These are phyloP conservation scores for Mycena crocata DNA, from an alignment of 768 basidiomycete genomes.

Conservation along the genomic window DNA sequence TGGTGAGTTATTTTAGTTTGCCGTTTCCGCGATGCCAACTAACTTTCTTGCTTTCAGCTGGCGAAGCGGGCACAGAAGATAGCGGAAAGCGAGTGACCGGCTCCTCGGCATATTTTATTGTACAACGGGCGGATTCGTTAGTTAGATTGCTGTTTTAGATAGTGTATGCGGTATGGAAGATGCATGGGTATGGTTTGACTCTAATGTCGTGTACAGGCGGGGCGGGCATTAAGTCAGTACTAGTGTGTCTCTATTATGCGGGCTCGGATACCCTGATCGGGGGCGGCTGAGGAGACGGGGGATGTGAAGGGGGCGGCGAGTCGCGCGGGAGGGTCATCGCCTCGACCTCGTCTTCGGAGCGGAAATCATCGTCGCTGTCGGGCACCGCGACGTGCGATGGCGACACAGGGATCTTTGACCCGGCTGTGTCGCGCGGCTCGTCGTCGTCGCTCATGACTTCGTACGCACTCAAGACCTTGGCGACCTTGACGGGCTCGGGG, in stretches of 20 bases:
- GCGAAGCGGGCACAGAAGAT: slow-evolving; percentile 82
- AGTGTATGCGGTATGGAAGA: slow-evolving; percentile 26
- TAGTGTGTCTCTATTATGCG: slow-evolving; percentile 5
- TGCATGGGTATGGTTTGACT: slow-evolving; percentile 26
- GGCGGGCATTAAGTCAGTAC: slow-evolving; percentile 15
- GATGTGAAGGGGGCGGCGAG: slow-evolving; percentile 36
- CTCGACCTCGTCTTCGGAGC: slow-evolving; percentile 58
- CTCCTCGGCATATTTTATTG: slow-evolving; percentile 14
- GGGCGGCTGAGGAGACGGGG: slow-evolving; percentile 47
- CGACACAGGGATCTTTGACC: slow-evolving; percentile 30
- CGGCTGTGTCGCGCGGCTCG: slow-evolving; percentile 31
- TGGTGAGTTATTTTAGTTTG: slow-evolving; percentile 59
- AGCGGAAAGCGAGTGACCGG: slow-evolving; percentile 54
- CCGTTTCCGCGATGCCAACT: neutral
- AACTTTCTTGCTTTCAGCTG: slow-evolving; percentile 57
- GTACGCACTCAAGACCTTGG: slow-evolving; percentile 80
- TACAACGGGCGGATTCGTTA: slow-evolving; percentile 30
- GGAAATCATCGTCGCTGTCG: slow-evolving; percentile 30
- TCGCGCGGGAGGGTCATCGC: slow-evolving; percentile 46
- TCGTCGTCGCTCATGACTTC: slow-evolving; percentile 62
- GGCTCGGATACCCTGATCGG: slow-evolving; percentile 53
- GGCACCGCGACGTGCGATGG: slow-evolving; percentile 37
- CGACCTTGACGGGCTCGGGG: slow-evolving; percentile 53
- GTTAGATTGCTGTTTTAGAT: slow-evolving; percentile 25
- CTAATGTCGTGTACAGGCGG: slow-evolving; percentile 1